A percentile compares a stretch with the other conserved stretches of the same genome.
Conservation (phyloP, 2,329 filamentous ascomycete genomes). For the Phialophora chinensis region DNA sequence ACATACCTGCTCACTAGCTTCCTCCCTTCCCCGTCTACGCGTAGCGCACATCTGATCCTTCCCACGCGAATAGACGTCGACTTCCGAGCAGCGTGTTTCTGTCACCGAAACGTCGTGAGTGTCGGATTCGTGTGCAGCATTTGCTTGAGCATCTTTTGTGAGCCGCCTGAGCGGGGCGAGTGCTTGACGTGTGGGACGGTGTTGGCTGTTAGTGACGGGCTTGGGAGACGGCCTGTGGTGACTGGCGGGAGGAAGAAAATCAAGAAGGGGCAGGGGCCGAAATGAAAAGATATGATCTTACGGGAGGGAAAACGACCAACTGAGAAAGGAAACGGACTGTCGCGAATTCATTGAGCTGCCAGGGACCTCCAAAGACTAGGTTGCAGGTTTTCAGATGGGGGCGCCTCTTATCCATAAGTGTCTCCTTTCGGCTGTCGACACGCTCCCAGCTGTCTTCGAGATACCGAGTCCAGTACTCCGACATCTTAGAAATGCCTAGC, state of each 20-base stretch:
- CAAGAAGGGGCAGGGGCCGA: conserved; percentile 60
- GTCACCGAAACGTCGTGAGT: conserved; percentile 87
- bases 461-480: neutral
- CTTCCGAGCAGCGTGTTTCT: conserved; percentile 98
- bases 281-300: neutral
- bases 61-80: conserved; percentile 88
- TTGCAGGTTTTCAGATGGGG: neutral
- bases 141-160: conserved; percentile 92
- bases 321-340: neutral
- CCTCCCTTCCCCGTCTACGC: conserved; percentile 71
- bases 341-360: neutral
- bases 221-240: conserved; percentile 62
- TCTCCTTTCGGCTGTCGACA: neutral
- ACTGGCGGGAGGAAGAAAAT: conserved; percentile 75
- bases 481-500: neutral
- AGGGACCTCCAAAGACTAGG: neutral
- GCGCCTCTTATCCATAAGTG: neutral
- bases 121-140: conserved; percentile 95
- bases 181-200: conserved; percentile 85
- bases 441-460: neutral
- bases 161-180: conserved; percentile 65
- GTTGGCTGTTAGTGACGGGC: conserved; percentile 71
- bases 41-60: conserved; percentile 68
- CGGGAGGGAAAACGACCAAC: neutral
- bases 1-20: conserved; percentile 96